Base-by-base conservation (phyloP, 2,329 filamentous ascomycete species). In the Curvularia spicifera region DNA sequence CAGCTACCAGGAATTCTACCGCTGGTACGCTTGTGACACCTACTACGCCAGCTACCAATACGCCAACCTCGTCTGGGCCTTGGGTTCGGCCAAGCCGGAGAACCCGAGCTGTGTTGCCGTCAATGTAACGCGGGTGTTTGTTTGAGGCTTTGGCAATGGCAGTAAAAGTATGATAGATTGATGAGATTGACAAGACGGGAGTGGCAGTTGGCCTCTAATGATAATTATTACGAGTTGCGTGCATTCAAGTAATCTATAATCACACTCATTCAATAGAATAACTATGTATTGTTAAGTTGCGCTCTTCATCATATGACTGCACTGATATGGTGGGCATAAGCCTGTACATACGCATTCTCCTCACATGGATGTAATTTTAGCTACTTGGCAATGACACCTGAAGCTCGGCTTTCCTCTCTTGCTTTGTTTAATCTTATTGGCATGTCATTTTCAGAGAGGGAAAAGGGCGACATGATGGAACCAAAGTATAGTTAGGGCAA, bases 21-120 rank as follows among this genome's bases (percentile, higher is more conserved):
- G 74, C 59, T 84, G 82, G 81, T 80, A 78, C 60, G 70, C 77
- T 4, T 83, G 81, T 64, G 63, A 72, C 40, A 82, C 79, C 1
- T 74, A 78, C 48, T 78, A 70, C 60, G 22, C 49, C 1, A 71
- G 67, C n/a, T 83, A 83, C 60, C 52, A 54, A 24, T 83, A 83
- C 62, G 61, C 63, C n/a, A 79, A 77, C 15, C 55, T 83, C 45
- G 75, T 72, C 31, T 83, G 80, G 79, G 74, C 73, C 2, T 45
- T 80, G 50, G 81, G 81, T 0, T 59, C 65, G 9, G 67, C 43
- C 6, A 64, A 70, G 57, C 79, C 80, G 5, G 71, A 83, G 67
- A 82, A 82, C 63, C 80, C 80, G 9, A 79, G 70, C 40, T 83
- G 81, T 68, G 65, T 73, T 18, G 76, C 75, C 52, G 79, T 82